These are phyloP conservation scores for Cladosporium sp. DNA, from an alignment of 2,329 filamentous ascomycete species.

Conservation along the genomic window DNA sequence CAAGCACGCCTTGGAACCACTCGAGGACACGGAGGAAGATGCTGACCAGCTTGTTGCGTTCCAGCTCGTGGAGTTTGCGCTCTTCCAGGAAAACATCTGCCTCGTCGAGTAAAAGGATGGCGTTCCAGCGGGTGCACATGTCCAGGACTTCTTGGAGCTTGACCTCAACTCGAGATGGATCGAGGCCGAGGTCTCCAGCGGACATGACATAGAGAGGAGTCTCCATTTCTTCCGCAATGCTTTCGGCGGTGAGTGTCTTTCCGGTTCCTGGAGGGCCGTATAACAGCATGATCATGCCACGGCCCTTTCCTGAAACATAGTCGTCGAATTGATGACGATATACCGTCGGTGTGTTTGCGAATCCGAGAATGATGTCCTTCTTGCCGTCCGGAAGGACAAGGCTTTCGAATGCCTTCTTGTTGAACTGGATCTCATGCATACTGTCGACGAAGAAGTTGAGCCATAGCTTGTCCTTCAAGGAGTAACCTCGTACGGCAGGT, in stretches of 20 bases:
- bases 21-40: conserved; percentile 36
- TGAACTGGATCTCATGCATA: conserved; percentile 42
- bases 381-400: conserved; percentile 45
- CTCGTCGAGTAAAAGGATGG: conserved; percentile 50
- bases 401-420: conserved; percentile 41
- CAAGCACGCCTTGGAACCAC: conserved; percentile 36
- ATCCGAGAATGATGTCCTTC: conserved; percentile 45
- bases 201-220: conserved; percentile 48
- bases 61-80: conserved; percentile 36
- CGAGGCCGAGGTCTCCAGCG: conserved; percentile 46
- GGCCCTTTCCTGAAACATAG: conserved; percentile 49
- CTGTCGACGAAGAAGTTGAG: conserved; percentile 37
- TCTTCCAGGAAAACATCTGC: conserved; percentile 43
- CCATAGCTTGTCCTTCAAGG: conserved; percentile 41
- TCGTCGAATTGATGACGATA: conserved; percentile 43
- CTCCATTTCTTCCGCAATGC: conserved; percentile 47
- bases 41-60: conserved; percentile 44
- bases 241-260: conserved; percentile 50
- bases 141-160: conserved; percentile 43
- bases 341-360: conserved; percentile 40
- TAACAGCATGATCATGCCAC: conserved; percentile 48
- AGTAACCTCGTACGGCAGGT: conserved; percentile 30
- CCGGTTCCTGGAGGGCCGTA: conserved; percentile 48
- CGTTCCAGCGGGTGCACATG: conserved; percentile 48
- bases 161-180: conserved; percentile 39